Percentiles rank a stretch among this genome's conserved stretches.
These are phyloP conservation scores for Candida argentea DNA, from an alignment of 805 yeast species.

Conservation along the genomic window DNA sequence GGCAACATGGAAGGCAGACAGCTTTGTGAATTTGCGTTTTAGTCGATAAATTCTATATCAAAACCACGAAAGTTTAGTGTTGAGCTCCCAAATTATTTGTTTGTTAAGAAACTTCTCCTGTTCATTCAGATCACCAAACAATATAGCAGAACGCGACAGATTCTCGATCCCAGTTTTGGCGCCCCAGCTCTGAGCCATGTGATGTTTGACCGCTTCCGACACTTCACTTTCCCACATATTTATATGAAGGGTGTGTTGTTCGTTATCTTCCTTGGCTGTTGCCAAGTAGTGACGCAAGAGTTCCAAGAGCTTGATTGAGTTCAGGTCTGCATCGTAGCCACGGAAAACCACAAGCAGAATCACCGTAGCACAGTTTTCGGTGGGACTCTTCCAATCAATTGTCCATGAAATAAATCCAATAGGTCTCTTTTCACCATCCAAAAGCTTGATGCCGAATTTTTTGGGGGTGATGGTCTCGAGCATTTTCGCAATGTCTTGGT, in stretches of 20 bases:
- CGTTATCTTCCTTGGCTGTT: constrained; percentile 6
- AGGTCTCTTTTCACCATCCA: constrained; percentile 7
- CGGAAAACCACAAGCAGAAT: constrained; percentile 17
- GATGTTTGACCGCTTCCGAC: constrained; percentile 6
- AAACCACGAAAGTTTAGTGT: constrained; percentile 34
- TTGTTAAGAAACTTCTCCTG: constrained; percentile 15
- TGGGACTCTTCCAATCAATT: constrained; percentile 19
- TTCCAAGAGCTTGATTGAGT: constrained; percentile 8
- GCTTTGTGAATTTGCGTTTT: background rate
- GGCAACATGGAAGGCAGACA: constrained; percentile 9
- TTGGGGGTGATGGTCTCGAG: constrained; percentile 18
- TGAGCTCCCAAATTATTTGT: constrained; percentile 29
- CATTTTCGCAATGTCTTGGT: constrained; percentile 9
- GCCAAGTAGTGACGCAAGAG: constrained; percentile 9
- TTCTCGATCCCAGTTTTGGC: constrained; percentile 20
- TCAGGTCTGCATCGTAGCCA: constrained; percentile 9
- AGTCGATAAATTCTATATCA: constrained; percentile 5
- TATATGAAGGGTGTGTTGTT: constrained; percentile 10
- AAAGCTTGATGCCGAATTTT: constrained; percentile 21
- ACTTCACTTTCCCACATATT: constrained; percentile 28
- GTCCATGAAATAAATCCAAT: constrained; percentile 29
- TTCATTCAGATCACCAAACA: constrained; percentile 16
- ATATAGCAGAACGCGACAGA: constrained; percentile 25
- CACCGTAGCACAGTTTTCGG: constrained; percentile 16
- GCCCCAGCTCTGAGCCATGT: constrained; percentile 8